These are phyloP conservation scores for Davidsoniella australis DNA, from an alignment of 2,329 filamentous ascomycete species.

Conservation along the genomic window DNA sequence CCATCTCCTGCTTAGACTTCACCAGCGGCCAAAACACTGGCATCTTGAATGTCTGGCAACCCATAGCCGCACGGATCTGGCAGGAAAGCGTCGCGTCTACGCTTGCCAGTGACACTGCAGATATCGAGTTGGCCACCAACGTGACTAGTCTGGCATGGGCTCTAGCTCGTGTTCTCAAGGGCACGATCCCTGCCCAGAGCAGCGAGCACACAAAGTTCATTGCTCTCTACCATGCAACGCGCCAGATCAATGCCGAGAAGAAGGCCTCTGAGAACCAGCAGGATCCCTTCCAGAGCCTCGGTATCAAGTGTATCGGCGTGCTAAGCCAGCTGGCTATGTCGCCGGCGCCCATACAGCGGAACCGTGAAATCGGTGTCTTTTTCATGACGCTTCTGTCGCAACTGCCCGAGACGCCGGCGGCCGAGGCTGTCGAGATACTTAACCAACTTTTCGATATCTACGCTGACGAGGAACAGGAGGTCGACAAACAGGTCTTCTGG, in stretches of 20 bases:
- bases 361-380: conserved; percentile 47
- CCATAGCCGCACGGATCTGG: conserved; percentile 40
- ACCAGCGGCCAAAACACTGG: conserved; percentile 32
- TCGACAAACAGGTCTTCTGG: conserved; percentile 49
- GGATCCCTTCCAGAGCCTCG: conserved; percentile 39
- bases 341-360: conserved; percentile 34
- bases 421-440: conserved; percentile 44
- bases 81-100: conserved; percentile 36
- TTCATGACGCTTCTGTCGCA: conserved; percentile 36
- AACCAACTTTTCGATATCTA: conserved; percentile 54
- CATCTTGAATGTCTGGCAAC: conserved; percentile 37
- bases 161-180: conserved; percentile 34
- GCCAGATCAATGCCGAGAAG: conserved; percentile 15
- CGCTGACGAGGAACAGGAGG: conserved; percentile 39
- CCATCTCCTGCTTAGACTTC: conserved; percentile 44
- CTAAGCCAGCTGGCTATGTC: conserved; percentile 44
- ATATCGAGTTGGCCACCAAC: conserved; percentile 43
- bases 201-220: conserved; percentile 48
- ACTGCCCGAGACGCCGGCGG: conserved; percentile 34
- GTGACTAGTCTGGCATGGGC: conserved; percentile 51
- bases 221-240: conserved; percentile 43
- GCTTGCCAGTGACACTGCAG: conserved; percentile 42
- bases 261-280: conserved; percentile 13
- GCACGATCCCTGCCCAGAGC: conserved; percentile 14
- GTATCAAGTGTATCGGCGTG: conserved; percentile 50